Percentiles rank a stretch among this genome's conserved stretches.
phyloP scores from a whole-genome alignment of 176 grass and related monocot species.

The Eragrostis curvula region DNA sequence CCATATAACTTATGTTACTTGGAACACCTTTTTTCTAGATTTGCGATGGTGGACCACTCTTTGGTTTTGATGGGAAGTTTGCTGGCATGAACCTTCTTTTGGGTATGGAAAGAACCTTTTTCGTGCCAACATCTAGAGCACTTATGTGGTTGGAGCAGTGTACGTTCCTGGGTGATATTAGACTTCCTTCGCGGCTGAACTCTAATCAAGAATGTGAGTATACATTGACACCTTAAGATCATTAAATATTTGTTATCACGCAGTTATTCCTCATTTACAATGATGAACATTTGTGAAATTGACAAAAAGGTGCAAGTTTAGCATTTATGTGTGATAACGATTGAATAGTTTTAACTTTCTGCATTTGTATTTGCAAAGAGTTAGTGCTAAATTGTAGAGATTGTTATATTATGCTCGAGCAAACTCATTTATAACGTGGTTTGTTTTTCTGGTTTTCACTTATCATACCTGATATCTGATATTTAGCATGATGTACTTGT shows the following conservation, averaged over 20 bases:
- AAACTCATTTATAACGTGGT: background rate
- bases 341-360: background rate
- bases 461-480: background rate
- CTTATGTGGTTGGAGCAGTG: no score
- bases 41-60: background rate
- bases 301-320: constrained; percentile 4
- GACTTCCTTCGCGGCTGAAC: background rate
- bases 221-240: background rate
- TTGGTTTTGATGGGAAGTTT: no score
- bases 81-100: no score
- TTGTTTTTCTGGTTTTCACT: background rate
- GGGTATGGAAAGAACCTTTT: no score
- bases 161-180: no score
- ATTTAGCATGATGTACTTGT: no score
- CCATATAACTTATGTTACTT: background rate
- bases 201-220: background rate
- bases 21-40: background rate
- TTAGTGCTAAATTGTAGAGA: background rate
- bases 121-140: no score
- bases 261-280: background rate
- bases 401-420: no score
- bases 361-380: background rate
- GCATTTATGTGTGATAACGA: background rate
- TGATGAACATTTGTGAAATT: constrained; percentile 10
- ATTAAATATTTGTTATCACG: background rate